phyloP scores from a whole-genome alignment of 495 filamentous ascomycete genomes.

The Penicillium herquei region DNA sequence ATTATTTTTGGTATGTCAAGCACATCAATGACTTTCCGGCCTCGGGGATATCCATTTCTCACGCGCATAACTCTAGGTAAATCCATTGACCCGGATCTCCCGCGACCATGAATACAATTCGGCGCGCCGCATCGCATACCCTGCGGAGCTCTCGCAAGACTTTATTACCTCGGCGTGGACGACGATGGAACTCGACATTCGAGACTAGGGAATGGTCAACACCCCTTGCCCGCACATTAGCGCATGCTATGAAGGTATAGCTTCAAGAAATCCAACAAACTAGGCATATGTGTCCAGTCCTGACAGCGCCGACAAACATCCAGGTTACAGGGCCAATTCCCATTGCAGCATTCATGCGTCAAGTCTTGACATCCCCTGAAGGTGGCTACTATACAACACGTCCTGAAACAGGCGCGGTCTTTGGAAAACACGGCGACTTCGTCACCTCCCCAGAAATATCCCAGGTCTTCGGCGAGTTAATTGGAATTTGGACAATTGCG shows the following conservation, averaged over 20 bases:
- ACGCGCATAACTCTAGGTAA: not conserved
- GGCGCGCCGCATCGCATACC: conserved; percentile 34
- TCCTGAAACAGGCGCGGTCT: conserved; percentile 63
- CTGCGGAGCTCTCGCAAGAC: conserved; percentile 24
- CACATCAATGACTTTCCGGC: not conserved
- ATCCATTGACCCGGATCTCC: not conserved
- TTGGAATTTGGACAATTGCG: conserved; percentile 90
- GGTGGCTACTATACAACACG: conserved; percentile 91
- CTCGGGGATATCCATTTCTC: not conserved
- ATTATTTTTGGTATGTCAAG: not conserved
- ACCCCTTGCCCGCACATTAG: conserved; percentile 79
- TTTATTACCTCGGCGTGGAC: conserved; percentile 12
- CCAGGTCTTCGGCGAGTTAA: conserved; percentile 91
- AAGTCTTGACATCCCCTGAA: conserved; percentile 88
- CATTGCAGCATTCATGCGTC: conserved; percentile 93
- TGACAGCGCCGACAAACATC: conserved; percentile 33
- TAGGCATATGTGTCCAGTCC: not conserved
- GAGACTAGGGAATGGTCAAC: conserved; percentile 74
- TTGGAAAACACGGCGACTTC: conserved; percentile 89
- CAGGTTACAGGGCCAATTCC: conserved; percentile 80
- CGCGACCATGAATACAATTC: conserved; percentile 34
- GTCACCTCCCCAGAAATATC: conserved; percentile 97
- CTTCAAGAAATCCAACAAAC: too few relatives aligned
- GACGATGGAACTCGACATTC: conserved; percentile 38
- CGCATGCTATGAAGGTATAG: conserved; percentile 75